Conservation (phyloP, 164 flowering plant species). For the Paratinospora sagittata region DNA sequence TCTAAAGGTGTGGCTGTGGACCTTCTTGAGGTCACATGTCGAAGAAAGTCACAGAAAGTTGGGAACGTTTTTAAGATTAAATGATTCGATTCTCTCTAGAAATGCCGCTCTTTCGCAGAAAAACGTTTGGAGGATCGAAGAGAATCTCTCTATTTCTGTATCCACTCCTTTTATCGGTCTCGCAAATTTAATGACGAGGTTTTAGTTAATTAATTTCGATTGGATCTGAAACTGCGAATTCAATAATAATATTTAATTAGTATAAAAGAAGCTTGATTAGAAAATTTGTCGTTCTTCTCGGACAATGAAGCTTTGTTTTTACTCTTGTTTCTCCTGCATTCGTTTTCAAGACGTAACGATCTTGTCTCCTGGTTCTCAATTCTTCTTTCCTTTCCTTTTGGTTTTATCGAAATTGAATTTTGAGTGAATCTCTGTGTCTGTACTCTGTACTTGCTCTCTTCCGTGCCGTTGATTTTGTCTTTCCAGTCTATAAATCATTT, state of each 20-base stretch:
- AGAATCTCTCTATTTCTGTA: no score
- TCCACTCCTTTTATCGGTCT: no score
- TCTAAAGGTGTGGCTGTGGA: neutral
- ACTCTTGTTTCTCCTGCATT: slow-evolving; percentile 3
- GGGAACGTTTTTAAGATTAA: neutral
- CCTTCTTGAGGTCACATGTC: neutral
- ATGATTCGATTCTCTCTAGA: slow-evolving; percentile 3
- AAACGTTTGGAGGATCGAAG: no score
- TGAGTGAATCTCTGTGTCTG: neutral
- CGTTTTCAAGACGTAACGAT: neutral
- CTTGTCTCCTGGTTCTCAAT: neutral
- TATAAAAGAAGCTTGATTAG: neutral
- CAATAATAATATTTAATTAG: neutral
- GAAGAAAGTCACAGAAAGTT: neutral
- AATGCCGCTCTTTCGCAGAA: neutral
- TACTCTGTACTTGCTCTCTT: neutral
- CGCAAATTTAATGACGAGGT: neutral
- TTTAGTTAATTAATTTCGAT: no score
- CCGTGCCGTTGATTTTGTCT: neutral
- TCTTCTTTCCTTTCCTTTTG: neutral
- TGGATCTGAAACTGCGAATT: neutral
- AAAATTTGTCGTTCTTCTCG: neutral
- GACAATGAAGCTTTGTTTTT: neutral
- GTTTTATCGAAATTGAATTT: neutral
- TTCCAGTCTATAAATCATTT: neutral